A percentile compares a stretch with the other conserved stretches of the same genome.
These are phyloP conservation scores for Brassica nigra DNA, from an alignment of 345 rosid genomes.

Conservation along the genomic window DNA sequence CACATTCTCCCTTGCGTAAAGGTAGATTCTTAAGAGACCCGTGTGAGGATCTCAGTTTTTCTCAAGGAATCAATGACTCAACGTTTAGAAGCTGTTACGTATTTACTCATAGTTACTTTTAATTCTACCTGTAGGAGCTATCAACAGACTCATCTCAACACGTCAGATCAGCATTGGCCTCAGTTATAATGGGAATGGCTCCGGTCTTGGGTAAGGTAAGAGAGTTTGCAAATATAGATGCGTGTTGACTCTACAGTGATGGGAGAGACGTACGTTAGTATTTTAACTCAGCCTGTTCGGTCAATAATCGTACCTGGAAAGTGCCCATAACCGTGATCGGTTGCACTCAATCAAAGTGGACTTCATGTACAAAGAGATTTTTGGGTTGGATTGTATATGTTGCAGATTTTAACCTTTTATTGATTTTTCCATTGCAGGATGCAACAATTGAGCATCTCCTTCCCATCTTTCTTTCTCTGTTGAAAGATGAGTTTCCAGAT, in stretches of 20 bases:
- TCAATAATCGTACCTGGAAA: background rate
- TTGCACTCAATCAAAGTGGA: background rate
- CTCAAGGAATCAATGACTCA: background rate
- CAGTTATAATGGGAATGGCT: constrained; percentile 99
- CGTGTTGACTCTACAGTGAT: constrained; percentile 31
- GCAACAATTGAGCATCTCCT: constrained; percentile 94
- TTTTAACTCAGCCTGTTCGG: background rate
- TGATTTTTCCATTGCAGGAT: constrained; percentile 51
- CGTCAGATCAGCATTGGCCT: constrained; percentile 96
- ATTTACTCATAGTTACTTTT: constrained; percentile 11
- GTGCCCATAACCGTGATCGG: background rate
- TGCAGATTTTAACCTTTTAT: background rate
- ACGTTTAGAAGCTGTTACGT: background rate
- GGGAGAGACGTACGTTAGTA: constrained; percentile 13
- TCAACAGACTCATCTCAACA: constrained; percentile 98
- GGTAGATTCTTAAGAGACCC: constrained; percentile 46
- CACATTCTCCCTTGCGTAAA: constrained; percentile 93
- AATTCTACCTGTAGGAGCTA: constrained; percentile 59
- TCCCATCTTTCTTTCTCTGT: constrained; percentile 89
- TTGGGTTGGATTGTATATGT: background rate
- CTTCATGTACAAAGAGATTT: background rate
- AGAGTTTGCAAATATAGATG: constrained; percentile 3
- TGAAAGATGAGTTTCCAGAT: constrained; percentile 98
- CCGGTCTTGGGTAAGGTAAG: constrained; percentile 75
- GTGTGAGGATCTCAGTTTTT: background rate